Percentiles rank a stretch among this genome's conserved stretches.
Evolutionary conservation across 129 eudicot genomes (phyloP).

Genomic region (Daucus carota): DH1_v3.0 NC_030383.2:10420501-10421000

Average conservation of each 20-base stretch:
- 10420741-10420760: slow-evolving; percentile 91
- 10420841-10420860: slow-evolving; percentile 82
- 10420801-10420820: slow-evolving; percentile 73
- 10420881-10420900: slow-evolving; percentile 80
- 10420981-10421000: slow-evolving; percentile 66
- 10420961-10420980: slow-evolving; percentile 93
- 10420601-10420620: background rate
- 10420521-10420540: background rate
- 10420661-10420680: slow-evolving; percentile 39
- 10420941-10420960: slow-evolving; percentile 81
- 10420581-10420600: background rate
- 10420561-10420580: background rate
- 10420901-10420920: slow-evolving; percentile 67
- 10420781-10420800: slow-evolving; percentile 88
- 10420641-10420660: background rate
- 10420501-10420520: background rate
- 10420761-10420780: slow-evolving; percentile 59
- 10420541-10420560: background rate
- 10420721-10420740: slow-evolving; percentile 74
- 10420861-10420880: slow-evolving; percentile 92
- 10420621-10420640: background rate
- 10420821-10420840: slow-evolving; percentile 30
- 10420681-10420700: slow-evolving; percentile 77
- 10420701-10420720: slow-evolving; percentile 79
- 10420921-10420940: slow-evolving; percentile 87